Base-by-base conservation (phyloP, 768 basidiomycete genomes). In the Pisolithus albus region DNA sequence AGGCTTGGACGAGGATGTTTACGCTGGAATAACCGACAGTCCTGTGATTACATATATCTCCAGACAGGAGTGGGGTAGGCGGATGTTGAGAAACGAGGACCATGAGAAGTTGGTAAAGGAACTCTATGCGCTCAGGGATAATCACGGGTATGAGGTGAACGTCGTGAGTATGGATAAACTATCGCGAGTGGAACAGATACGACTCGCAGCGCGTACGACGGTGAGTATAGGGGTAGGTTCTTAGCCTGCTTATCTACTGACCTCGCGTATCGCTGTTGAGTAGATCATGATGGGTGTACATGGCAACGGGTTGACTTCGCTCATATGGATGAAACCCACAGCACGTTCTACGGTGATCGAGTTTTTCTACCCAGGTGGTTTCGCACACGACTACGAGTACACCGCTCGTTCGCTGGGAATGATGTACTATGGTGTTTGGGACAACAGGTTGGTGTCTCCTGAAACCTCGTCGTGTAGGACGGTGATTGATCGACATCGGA, bases 281-380 rank as follows among this genome's bases (percentile, higher is more conserved):
- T 54, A 95, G 92, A 90, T 95, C 60, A 79, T 95, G 84, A 86
- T 94, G 79, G 92, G 92, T 52, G 86, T 95, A 15, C 92, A 95
- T 60, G 92, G 93, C 9, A 95, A 96, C 62, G 93, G 90, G 30
- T 66, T 96, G 37, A 94, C 92, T 0, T 78, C 89, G 26, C 76
- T 94, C 0, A 64, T 96, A 5, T 96, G 92, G 92, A 96, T 95
- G 93, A 84, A 87, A 21, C 87, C 89, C 2, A 81, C 79, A 3
- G 83, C 83, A 5, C 75, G 84, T 16, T 79, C 89, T 30, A 92
- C 93, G 0, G 91, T 96, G 30, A 89, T 95, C 62, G 93, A 96
- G 61, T 92, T 96, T 69, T 93, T 92, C 67, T 89, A 75, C 66
- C 86, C 86, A 0, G 76, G 76, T 39, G 91, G 92, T 3, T 93